A percentile compares a stretch with the other conserved stretches of the same genome.
Evolutionary conservation across 768 basidiomycete species (phyloP).

Genomic region (Panaeolus papilionaceus): DNA sequence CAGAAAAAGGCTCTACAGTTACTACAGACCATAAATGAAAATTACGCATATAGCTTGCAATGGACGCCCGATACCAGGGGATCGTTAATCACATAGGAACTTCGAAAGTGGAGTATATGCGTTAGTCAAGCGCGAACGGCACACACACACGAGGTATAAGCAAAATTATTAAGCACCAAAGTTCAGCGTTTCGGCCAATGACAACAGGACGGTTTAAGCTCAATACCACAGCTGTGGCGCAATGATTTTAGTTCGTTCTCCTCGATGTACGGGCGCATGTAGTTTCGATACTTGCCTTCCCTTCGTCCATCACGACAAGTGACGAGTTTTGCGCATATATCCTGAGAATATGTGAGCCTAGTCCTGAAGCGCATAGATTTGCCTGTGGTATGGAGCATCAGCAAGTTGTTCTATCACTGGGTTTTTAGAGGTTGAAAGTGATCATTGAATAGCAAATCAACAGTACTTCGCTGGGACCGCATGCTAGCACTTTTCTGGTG

Average conservation of each 20-base stretch:
- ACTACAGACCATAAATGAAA: slow-evolving; percentile 17
- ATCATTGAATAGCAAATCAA: neutral
- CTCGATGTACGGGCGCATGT: neutral
- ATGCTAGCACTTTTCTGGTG: neutral
- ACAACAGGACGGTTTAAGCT: slow-evolving; percentile 66
- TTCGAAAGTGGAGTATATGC: slow-evolving; percentile 25
- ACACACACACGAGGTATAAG: neutral
- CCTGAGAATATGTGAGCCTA: slow-evolving; percentile 8
- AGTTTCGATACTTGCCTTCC: slow-evolving; percentile 54
- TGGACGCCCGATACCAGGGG: slow-evolving; percentile 71
- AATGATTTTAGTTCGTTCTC: slow-evolving; percentile 4
- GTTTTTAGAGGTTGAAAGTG: neutral
- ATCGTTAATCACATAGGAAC: slow-evolving; percentile 71
- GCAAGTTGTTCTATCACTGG: neutral
- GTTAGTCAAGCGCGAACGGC: neutral
- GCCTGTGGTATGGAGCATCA: neutral
- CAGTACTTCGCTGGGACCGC: neutral
- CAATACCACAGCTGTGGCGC: slow-evolving; percentile 57
- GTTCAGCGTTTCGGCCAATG: slow-evolving; percentile 74
- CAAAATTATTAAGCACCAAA: slow-evolving; percentile 51
- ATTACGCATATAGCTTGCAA: slow-evolving; percentile 83
- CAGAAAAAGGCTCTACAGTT: neutral
- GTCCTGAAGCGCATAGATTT: neutral
- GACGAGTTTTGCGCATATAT: slow-evolving; percentile 77
- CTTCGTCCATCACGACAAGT: slow-evolving; percentile 66